Percentiles rank a stretch among this genome's conserved stretches.
These are phyloP conservation scores for Mallotus nudiflorus DNA, from an alignment of 345 rosid species.

Conservation along the genomic window DNA sequence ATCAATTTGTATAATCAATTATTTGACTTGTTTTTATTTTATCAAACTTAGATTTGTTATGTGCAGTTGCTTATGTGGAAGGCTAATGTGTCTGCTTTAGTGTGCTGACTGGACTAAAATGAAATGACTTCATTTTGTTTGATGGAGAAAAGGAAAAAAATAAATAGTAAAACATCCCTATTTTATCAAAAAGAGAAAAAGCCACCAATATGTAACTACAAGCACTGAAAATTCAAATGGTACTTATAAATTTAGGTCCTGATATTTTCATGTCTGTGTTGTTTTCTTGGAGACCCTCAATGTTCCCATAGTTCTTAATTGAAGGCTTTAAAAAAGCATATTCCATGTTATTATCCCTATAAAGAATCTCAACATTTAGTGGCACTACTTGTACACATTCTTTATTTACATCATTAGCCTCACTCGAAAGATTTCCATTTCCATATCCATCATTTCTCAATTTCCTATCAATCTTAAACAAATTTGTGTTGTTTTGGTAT, in stretches of 20 bases:
- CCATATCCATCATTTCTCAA: background rate
- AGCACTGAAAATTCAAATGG: background rate
- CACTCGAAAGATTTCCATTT: background rate
- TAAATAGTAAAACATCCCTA: too few species aligned
- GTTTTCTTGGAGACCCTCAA: slow-evolving; percentile 1
- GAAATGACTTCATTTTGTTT: too few species aligned
- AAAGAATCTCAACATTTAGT: slow-evolving; percentile 30
- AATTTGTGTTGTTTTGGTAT: background rate
- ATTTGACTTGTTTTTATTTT: too few species aligned
- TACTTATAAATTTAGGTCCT: slow-evolving; percentile 6
- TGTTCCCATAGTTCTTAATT: background rate
- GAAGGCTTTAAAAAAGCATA: background rate
- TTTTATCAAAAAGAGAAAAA: too few species aligned
- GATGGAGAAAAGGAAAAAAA: too few species aligned
- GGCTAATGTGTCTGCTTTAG: too few species aligned
- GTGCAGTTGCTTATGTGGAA: too few species aligned
- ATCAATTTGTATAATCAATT: too few species aligned
- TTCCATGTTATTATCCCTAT: background rate
- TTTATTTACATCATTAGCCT: slow-evolving; percentile 11
- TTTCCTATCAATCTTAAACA: slow-evolving; percentile 7
- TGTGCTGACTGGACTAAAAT: too few species aligned
- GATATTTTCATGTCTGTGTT: slow-evolving; percentile 10
- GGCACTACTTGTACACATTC: slow-evolving; percentile 45
- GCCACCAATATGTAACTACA: too few species aligned
- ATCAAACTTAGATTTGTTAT: too few species aligned